Base-by-base conservation (phyloP, 768 basidiomycete genomes). In the Lactarius akahatsu region DNA sequence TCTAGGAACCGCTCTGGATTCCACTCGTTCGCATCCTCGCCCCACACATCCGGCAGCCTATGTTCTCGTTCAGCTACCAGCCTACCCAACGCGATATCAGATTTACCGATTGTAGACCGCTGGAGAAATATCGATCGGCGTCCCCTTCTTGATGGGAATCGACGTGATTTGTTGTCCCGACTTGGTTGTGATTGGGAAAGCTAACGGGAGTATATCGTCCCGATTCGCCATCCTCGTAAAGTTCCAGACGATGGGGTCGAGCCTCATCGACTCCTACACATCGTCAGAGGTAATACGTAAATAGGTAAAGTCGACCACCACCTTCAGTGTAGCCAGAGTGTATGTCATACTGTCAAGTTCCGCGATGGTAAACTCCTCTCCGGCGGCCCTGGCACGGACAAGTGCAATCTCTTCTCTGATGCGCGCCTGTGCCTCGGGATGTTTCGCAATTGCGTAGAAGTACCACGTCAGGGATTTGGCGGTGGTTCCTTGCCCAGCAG, bases 321-420 rank as follows among this genome's bases (percentile, higher is more conserved):
- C 67, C 65, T 26, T 65, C 61, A 40, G 28, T 8, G 30, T 58
- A 64, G 62, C 62, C 11, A 20, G 40, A 1, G 28, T 62, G 28
- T 40, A 41, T 18, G 0, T 41, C 65, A 58, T 65, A 59, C 23
- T 28, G 56, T 20, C 57, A 4, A 61, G 57, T 13, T 55, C 64
- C 16, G 47, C n/a, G 15, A 61, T 47, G 1, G 28, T n/a, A 38
- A 32, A 26, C 10, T 59, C 63, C 1, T 38, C 16, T 13, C 32
- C 16, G 5, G 2, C 20, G 18, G 68, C 65, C 13, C 40, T n/a
- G 11, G 55, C 57, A 20, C 63, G 63, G 3, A 34, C n/a, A 20
- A 58, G 50, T 2, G 38, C 41, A 4, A 64, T 54, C 47, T 72
- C 71, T 50, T 41, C 41, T 30, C 70, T 68, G 43, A 72, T 64